Base-by-base conservation (phyloP, 2,329 filamentous ascomycete species). In the Decorospora gaudefroyi region DNA sequence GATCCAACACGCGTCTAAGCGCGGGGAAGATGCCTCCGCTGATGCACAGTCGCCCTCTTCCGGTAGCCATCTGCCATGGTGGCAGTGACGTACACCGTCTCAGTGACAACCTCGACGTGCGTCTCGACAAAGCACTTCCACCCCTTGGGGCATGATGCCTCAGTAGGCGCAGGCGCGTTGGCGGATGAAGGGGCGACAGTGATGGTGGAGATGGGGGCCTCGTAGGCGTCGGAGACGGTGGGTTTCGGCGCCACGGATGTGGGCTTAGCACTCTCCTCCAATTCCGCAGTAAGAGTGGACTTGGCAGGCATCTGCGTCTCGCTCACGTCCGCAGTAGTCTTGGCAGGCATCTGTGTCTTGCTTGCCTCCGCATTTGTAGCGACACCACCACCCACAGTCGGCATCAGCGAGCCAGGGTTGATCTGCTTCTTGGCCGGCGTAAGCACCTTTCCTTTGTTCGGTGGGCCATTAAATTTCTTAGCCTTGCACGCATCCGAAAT, bases 381-480 rank as follows among this genome's bases (percentile, higher is more conserved):
- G 7, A 55, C 45, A 18, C 53, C 55, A 15, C 48, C 43, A 15
- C 46, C 52, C 5, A 35, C 39, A 2, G 33, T 48, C 34, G 28
- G 43, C 50, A 69, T 53, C 16, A 70, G 23, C 15, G 55, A 26
- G 8, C 67, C 67, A 27, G 67, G 54, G 13, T 68, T 65, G 28
- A 68, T 62, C 11, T 51, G 64, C 38, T 49, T 53, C 29, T 56
- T 55, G 31, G 58, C 51, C 5, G 64, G 53, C 6, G 65, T 72
- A 6, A 76, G 54, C 22, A 62, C 64, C 59, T 73, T 66, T 41
- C 67, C 71, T 51, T 69, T 67, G 54, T 74, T 70, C 0, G 73
- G 73, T 4, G 75, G 75, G 1, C 74, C 75, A 12, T 65, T 62
- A 55, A 67, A 76, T 49, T 74, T 65, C 7, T 64, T 65, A 9